phyloP scores from a whole-genome alignment of 345 rosid species.

The Sonneratia caseolaris region DNA sequence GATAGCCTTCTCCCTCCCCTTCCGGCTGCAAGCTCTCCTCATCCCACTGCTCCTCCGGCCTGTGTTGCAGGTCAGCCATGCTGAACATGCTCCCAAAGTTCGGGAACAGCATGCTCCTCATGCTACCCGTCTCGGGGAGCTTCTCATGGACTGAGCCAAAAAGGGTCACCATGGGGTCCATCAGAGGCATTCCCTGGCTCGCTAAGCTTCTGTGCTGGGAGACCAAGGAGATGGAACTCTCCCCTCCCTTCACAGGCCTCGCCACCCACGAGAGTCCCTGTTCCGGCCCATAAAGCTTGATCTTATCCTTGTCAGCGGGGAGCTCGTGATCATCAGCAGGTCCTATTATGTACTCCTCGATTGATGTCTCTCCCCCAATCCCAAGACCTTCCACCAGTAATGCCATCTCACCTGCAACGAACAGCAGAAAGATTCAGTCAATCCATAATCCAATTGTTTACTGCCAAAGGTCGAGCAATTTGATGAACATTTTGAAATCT shows the following conservation, averaged over 20 bases:
- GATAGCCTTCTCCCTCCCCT: constrained; percentile 51
- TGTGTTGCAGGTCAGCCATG: constrained; percentile 36
- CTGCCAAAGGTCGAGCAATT: too few species aligned
- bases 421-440: not conserved
- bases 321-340: constrained; percentile 52
- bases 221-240: constrained; percentile 49
- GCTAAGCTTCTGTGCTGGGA: constrained; percentile 86
- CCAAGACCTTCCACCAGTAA: constrained; percentile 92
- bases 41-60: constrained; percentile 70
- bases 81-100: constrained; percentile 91
- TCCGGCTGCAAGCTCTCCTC: constrained; percentile 73
- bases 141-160: constrained; percentile 91
- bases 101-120: constrained; percentile 66
- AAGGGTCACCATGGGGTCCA: constrained; percentile 88
- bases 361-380: constrained; percentile 73
- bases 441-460: too few species aligned
- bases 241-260: constrained; percentile 72
- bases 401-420: constrained; percentile 83
- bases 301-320: constrained; percentile 49
- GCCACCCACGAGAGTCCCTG: constrained; percentile 83
- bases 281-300: constrained; percentile 64
- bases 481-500: too few species aligned
- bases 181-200: constrained; percentile 50
- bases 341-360: constrained; percentile 84
- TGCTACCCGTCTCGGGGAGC: constrained; percentile 71